phyloP scores from a whole-genome alignment of 129 eudicot genomes.

The Flaveria brownii region DNA sequence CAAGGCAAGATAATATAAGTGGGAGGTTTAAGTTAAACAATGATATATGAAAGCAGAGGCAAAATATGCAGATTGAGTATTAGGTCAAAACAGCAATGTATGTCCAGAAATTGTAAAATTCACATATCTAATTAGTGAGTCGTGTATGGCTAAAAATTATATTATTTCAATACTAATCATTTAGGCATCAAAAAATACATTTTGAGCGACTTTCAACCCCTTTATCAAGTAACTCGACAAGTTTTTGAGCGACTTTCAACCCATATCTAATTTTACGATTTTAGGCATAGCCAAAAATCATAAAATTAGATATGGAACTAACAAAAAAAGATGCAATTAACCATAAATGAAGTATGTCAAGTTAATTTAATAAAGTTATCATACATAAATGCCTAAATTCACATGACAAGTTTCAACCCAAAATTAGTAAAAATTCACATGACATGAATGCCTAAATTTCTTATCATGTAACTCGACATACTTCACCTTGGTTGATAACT shows the following conservation, averaged over 20 bases:
- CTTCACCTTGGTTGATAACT: constrained; percentile 23
- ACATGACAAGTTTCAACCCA: no score
- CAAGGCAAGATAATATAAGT: background rate
- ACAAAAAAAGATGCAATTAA: background rate
- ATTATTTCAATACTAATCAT: background rate
- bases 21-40: constrained; percentile 17
- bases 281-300: no score
- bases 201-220: background rate
- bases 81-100: background rate
- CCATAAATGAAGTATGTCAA: no score
- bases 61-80: background rate
- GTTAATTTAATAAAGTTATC: no score
- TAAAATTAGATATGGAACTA: background rate
- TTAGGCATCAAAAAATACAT: background rate
- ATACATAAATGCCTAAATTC: no score
- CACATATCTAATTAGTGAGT: background rate
- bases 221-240: background rate
- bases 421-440: background rate
- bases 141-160: background rate
- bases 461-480: background rate
- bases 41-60: constrained; percentile 1
- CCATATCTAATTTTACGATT: no score
- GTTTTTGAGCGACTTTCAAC: background rate
- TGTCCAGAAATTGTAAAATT: background rate
- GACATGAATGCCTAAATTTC: constrained; percentile 9